A percentile compares a stretch with the other conserved stretches of the same genome.
Evolutionary conservation across 805 yeast species (phyloP).

Genomic region (Candida succiphila): DNA sequence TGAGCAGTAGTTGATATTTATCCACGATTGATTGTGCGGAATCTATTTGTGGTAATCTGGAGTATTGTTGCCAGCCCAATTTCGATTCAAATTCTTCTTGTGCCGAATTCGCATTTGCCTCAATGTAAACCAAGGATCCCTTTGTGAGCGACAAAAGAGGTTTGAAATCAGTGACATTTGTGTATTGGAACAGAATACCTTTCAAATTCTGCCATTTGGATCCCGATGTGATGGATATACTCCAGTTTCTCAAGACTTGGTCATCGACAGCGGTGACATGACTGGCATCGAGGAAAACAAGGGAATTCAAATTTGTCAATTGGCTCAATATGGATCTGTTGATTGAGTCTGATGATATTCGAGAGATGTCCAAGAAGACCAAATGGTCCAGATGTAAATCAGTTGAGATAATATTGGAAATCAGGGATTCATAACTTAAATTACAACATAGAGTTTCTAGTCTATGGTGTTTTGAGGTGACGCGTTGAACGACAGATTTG

Average conservation of each 20-base stretch:
- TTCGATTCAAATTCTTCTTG: too few species aligned
- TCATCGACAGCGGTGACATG: conserved; percentile 7
- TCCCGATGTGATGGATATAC: conserved; percentile 15
- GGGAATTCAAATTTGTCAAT: conserved; percentile 3
- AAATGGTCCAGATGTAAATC: conserved; percentile 4
- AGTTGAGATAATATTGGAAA: conserved; percentile 4
- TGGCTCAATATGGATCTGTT: not conserved
- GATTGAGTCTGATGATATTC: conserved; percentile 1
- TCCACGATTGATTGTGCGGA: too few species aligned
- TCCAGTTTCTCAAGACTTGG: conserved; percentile 14
- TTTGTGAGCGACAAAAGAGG: too few species aligned
- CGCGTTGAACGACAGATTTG: not conserved
- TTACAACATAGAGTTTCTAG: conserved; percentile 24
- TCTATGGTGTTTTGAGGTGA: conserved; percentile 15
- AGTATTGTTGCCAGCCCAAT: too few species aligned
- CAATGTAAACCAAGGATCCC: not conserved
- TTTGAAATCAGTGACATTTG: too few species aligned
- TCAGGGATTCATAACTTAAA: conserved; percentile 8
- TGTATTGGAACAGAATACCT: too few species aligned
- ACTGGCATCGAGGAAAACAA: conserved; percentile 4
- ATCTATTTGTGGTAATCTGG: too few species aligned
- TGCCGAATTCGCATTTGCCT: too few species aligned
- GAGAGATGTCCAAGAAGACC: conserved; percentile 11
- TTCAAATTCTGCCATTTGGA: too few species aligned
- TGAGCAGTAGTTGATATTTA: too few species aligned